These are phyloP conservation scores for Penicillium sp. DNA, from an alignment of 2,329 filamentous ascomycete species.

Conservation along the genomic window DNA sequence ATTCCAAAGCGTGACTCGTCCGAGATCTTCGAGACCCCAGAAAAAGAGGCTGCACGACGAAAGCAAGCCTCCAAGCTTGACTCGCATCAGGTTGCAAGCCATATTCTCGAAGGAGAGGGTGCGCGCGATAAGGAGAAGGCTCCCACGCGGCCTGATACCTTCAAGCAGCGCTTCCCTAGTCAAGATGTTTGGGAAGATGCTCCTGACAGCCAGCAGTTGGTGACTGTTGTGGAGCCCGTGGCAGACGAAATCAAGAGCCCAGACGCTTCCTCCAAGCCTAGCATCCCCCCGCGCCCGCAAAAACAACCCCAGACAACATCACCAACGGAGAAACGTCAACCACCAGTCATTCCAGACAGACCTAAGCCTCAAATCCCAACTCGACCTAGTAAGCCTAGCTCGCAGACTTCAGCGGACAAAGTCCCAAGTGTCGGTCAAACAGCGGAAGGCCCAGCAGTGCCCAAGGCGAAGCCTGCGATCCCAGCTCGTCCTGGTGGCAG, in stretches of 20 bases:
- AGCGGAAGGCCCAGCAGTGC: conserved; percentile 32
- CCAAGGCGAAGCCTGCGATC: conserved; percentile 77
- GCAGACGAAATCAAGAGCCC: conserved; percentile 49
- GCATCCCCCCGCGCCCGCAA: conserved; percentile 35
- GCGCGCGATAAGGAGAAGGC: conserved; percentile 21
- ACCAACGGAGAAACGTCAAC: conserved; percentile 50
- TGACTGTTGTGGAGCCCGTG: conserved; percentile 63
- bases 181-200: conserved; percentile 93
- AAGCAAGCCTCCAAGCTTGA: conserved; percentile 41
- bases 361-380: conserved; percentile 66
- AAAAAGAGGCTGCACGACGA: conserved; percentile 49
- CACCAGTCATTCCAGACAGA: conserved; percentile 55
- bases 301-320: conserved; percentile 40
- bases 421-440: not conserved
- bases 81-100: conserved; percentile 35
- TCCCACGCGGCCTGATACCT: conserved; percentile 50
- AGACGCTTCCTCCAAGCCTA: conserved; percentile 34
- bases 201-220: conserved; percentile 75
- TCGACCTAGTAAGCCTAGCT: conserved; percentile 57
- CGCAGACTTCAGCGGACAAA: conserved; percentile 30
- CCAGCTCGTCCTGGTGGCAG: conserved; percentile 73
- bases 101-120: conserved; percentile 33
- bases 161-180: conserved; percentile 76
- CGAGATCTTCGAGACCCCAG: conserved; percentile 43
- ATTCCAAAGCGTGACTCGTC: conserved; percentile 48